A percentile compares a stretch with the other conserved stretches of the same genome.
Conservation (phyloP, 495 filamentous ascomycete species). For the Aspergillus cavernicola region DNA sequence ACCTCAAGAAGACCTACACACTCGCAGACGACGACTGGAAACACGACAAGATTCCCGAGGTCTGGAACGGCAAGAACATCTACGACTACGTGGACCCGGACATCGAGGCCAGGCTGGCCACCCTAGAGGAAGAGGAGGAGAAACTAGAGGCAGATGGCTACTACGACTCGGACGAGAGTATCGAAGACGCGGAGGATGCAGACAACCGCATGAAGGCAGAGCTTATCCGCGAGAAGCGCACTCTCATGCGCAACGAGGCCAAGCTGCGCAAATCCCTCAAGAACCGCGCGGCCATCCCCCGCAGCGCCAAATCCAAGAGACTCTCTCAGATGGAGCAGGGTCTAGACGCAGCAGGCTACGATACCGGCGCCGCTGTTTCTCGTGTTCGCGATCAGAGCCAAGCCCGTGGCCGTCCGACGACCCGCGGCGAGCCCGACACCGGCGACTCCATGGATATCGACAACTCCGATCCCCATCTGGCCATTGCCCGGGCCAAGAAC, state of each 20-base stretch:
- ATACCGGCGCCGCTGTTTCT: conserved; percentile 66
- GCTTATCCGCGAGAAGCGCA: conserved; percentile 87
- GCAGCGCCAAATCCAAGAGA: conserved; percentile 67
- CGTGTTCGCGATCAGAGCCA: conserved; percentile 66
- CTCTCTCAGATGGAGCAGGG: conserved; percentile 80
- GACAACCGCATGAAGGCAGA: conserved; percentile 88
- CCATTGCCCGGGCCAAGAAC: conserved; percentile 71
- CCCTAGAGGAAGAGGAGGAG: conserved; percentile 93
- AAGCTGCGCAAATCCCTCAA: conserved; percentile 91
- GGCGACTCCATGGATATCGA: conserved; percentile 87
- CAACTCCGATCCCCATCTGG: conserved; percentile 46
- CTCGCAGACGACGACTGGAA: conserved; percentile 88
- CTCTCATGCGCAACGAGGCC: conserved; percentile 84
- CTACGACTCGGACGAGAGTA: conserved; percentile 63
- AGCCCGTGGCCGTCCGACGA: conserved; percentile 57
- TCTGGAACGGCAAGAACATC: conserved; percentile 91
- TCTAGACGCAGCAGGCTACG: conserved; percentile 79
- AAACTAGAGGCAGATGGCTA: conserved; percentile 79
- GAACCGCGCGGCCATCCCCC: conserved; percentile 88
- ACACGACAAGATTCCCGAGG: conserved; percentile 89
- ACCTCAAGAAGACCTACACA: conserved; percentile 80
- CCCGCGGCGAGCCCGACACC: conserved; percentile 49
- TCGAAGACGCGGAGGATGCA: conserved; percentile 80
- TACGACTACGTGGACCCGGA: conserved; percentile 96
- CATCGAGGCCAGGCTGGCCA: conserved; percentile 85